These are phyloP conservation scores for Typha latifolia DNA, from an alignment of 176 grass and related monocot species.

Conservation along the genomic window DNA sequence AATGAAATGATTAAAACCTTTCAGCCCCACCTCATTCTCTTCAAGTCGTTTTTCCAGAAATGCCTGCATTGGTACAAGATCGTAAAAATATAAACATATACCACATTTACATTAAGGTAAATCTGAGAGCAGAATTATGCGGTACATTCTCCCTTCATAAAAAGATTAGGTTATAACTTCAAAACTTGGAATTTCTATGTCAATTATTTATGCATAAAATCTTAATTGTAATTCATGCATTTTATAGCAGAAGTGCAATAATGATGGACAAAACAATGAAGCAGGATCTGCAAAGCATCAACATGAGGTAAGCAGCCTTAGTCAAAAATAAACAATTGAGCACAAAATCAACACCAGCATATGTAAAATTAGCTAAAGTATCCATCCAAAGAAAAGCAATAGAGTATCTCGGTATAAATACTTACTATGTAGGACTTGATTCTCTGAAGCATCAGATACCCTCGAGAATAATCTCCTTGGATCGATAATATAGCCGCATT, in stretches of 20 bases:
- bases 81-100: not conserved
- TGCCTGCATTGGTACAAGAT: slow-evolving; percentile 31
- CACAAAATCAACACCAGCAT: no score
- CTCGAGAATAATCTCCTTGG: slow-evolving; percentile 71
- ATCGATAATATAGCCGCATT: slow-evolving; percentile 45
- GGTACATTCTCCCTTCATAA: not conserved
- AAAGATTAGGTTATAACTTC: not conserved
- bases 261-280: no score
- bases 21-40: slow-evolving; percentile 33
- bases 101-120: not conserved
- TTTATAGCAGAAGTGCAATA: no score
- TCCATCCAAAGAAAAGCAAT: not conserved
- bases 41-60: slow-evolving; percentile 59
- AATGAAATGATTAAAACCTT: slow-evolving; percentile 41
- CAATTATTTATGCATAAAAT: not conserved
- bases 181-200: not conserved
- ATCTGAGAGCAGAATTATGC: not conserved
- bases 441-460: slow-evolving; percentile 89
- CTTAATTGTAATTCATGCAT: not conserved
- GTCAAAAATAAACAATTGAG: not conserved
- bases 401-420: not conserved
- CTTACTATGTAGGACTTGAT: slow-evolving; percentile 94
- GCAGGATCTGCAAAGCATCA: no score
- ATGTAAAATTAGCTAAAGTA: not conserved
- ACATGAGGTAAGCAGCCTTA: not conserved